A percentile compares a stretch with the other conserved stretches of the same genome.
Conservation (phyloP, 306 rosid species). For the Psophocarpus tetragonolobus region DNA sequence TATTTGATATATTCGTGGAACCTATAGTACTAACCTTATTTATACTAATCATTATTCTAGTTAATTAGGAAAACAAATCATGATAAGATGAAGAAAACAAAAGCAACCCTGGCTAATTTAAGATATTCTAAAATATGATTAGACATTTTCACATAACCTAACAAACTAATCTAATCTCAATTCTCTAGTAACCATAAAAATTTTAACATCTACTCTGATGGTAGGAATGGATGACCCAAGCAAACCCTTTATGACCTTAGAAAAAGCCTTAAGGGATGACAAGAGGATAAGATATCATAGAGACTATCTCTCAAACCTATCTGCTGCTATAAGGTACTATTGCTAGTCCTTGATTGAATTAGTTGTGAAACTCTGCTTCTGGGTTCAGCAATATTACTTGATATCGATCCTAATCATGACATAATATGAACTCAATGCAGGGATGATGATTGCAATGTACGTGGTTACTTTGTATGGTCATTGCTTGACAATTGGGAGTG, state of each 20-base stretch:
- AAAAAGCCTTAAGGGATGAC: conserved; percentile 65
- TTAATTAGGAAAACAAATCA: background rate
- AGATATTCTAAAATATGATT: background rate
- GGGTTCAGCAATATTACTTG: background rate
- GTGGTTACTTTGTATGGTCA: conserved; percentile 93
- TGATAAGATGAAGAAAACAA: background rate
- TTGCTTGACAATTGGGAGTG: conserved; percentile 98
- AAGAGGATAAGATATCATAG: conserved; percentile 76
- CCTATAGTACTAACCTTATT: background rate
- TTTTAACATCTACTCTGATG: conserved; percentile 16
- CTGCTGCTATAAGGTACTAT: conserved; percentile 79
- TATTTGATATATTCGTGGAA: background rate
- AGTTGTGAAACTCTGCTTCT: no score
- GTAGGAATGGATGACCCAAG: conserved; percentile 92
- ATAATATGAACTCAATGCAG: conserved; percentile 45
- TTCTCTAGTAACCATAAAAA: background rate
- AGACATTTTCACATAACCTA: background rate
- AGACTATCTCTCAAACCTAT: conserved; percentile 88
- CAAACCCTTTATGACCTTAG: conserved; percentile 46
- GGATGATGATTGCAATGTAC: conserved; percentile 73
- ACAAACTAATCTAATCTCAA: background rate
- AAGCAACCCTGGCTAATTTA: background rate
- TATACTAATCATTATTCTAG: background rate
- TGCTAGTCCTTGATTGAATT: background rate
- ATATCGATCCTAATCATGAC: conserved; percentile 20